Percentiles rank a stretch among this genome's conserved stretches.
Evolutionary conservation across 352 stramenopile species (phyloP).

Genomic region (Globisporangium heterothallicum): DNA sequence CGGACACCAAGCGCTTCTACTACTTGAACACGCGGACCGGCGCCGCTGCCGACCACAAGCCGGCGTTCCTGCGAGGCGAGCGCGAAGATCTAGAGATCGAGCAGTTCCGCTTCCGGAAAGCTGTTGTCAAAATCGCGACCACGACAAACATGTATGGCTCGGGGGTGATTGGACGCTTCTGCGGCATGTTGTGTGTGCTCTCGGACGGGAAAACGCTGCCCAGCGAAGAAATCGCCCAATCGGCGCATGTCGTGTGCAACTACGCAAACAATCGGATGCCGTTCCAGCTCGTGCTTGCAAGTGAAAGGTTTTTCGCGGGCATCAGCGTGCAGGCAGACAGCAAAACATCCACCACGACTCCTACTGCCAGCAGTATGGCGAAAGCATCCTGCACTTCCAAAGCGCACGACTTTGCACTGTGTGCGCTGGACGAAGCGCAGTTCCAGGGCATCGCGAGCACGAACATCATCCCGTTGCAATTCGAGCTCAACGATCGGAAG

Average conservation of each 20-base stretch:
- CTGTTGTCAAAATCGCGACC: slow-evolving; percentile 53
- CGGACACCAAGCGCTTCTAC: slow-evolving; percentile 43
- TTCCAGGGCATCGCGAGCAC: slow-evolving; percentile 36
- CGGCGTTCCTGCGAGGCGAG: slow-evolving; percentile 38
- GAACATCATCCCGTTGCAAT: slow-evolving; percentile 37
- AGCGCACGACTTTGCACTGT: slow-evolving; percentile 35
- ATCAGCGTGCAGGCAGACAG: slow-evolving; percentile 17
- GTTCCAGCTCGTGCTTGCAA: slow-evolving; percentile 41
- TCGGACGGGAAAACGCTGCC: slow-evolving; percentile 44
- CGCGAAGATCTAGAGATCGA: slow-evolving; percentile 56
- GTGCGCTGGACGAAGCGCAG: slow-evolving; percentile 46
- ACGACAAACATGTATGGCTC: slow-evolving; percentile 37
- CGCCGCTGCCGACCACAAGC: slow-evolving; percentile 30
- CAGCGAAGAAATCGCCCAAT: slow-evolving; percentile 26
- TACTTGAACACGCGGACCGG: slow-evolving; percentile 61
- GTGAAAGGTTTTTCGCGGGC: slow-evolving; percentile 42
- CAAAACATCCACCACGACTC: no score
- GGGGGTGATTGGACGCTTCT: slow-evolving; percentile 43
- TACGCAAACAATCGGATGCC: slow-evolving; percentile 33
- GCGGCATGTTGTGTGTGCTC: slow-evolving; percentile 42
- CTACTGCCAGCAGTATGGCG: not conserved
- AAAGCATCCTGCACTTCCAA: slow-evolving; percentile 1
- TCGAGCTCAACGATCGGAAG: slow-evolving; percentile 57
- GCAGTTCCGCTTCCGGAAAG: slow-evolving; percentile 56
- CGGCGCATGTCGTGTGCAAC: slow-evolving; percentile 47